These are phyloP conservation scores for Phallus indusiatus DNA, from an alignment of 768 basidiomycete species.

Conservation along the genomic window DNA sequence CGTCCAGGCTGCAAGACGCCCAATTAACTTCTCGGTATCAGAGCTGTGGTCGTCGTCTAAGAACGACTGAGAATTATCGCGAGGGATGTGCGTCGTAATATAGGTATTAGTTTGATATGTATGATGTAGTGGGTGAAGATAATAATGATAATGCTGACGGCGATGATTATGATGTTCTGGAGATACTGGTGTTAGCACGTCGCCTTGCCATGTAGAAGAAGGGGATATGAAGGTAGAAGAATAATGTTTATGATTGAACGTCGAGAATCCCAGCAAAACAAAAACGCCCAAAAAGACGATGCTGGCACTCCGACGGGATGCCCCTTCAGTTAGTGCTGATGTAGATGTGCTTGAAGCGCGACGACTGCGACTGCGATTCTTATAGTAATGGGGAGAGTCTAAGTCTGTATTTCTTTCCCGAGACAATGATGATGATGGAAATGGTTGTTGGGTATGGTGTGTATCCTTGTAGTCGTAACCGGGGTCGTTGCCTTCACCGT, in stretches of 20 bases:
- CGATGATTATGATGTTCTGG: conserved; percentile 17
- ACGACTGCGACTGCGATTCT: conserved; percentile 10
- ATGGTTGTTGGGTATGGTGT: not conserved
- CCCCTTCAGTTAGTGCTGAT: conserved; percentile 1
- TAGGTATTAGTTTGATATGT: not conserved
- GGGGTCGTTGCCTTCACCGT: not conserved
- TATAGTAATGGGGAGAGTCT: not conserved
- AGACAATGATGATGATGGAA: not conserved
- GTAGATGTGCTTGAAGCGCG: conserved; percentile 39
- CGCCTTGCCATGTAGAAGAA: conserved; percentile 19
- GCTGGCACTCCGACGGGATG: conserved; percentile 56
- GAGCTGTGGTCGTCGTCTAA: not conserved
- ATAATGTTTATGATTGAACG: conserved; percentile 24
- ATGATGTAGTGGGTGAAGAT: not conserved
- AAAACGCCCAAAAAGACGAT: conserved; percentile 79
- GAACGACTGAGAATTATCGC: not conserved
- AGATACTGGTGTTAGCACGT: conserved; percentile 42
- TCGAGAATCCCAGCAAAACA: conserved; percentile 61
- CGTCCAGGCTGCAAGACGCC: conserved; percentile 88
- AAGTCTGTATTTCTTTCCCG: not conserved
- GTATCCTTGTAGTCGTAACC: not conserved
- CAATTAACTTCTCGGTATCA: conserved; percentile 37
- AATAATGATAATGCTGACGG: not conserved
- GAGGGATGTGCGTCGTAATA: not conserved
- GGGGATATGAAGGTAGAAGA: conserved; percentile 16